Evolutionary conservation across 1,284 basidiomycete genomes (phyloP), one percentile per base, ranked within the genome.

Genomic region (Austropuccinia psidii): DNA sequence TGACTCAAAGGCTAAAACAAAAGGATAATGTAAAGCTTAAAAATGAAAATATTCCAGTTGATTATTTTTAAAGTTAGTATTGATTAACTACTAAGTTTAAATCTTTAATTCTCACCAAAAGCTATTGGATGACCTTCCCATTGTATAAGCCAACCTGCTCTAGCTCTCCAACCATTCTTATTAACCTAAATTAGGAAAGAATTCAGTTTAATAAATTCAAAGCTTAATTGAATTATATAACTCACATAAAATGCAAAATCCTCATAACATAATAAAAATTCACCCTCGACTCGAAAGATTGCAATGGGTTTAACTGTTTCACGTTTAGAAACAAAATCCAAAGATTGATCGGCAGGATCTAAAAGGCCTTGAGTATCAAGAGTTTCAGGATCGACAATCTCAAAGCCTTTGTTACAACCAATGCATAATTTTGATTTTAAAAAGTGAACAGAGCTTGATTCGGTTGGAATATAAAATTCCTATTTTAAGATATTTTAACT

Each of bases 381-480:
- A 72, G 90, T 96, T 81, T 98, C 94, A 62, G 98, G 85, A 81
- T 99, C 96, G 76, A 99, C 93, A 77, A 98, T 98, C 83, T 98
- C 96, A 80, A 99, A 98, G n/a, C 96, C 96, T 80, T 93, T 91
- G 17, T 93, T 92, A 80, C 93, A 96, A 1, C 95, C 96, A 15
- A 99, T 91, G 80, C 96, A 98, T 74, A 99, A 87, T 83, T 91
- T 93, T 69, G 94, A 97, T 84, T 96, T 97, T 78, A 99, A 85
- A 83, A 97, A 98, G 82, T 98, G 93, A 61, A 98, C 91, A 9
- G 93, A 97, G 76, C 88, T 92, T 62, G 92, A 95, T 82, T 98
- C 94, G 19, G 96, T 92, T 0, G 96, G 95, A 74, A 98, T 97
- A 81, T 98, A 98, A 82, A 98, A 98, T 82, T 98, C 92, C 90